Evolutionary conservation across 2,329 filamentous ascomycete species (phyloP).

Genomic region (Cytospora piceicola): DNA sequence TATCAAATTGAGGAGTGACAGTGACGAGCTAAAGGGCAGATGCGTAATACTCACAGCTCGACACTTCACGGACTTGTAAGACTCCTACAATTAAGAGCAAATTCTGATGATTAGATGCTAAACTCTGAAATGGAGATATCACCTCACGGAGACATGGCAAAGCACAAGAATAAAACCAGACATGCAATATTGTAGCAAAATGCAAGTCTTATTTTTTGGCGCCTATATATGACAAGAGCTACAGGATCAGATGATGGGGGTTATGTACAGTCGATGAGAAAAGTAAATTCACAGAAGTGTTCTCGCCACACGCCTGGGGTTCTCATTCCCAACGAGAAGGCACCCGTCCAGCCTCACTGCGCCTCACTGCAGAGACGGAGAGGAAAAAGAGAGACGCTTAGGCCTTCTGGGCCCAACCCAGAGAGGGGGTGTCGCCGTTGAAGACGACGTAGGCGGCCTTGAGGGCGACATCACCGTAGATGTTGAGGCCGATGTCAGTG

Average conservation of each 20-base stretch:
- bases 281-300: neutral
- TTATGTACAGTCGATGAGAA: neutral
- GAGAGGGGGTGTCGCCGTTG: constrained; percentile 46
- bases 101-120: too few species aligned
- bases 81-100: too few species aligned
- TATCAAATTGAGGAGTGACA: neutral
- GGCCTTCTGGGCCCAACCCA: constrained; percentile 3
- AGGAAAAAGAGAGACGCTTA: neutral
- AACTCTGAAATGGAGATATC: too few species aligned
- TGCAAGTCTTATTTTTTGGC: neutral
- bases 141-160: too few species aligned
- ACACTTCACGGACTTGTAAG: neutral
- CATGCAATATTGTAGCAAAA: neutral
- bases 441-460: constrained; percentile 72
- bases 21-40: neutral
- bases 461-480: constrained; percentile 72
- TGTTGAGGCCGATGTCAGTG: constrained; percentile 60
- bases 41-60: neutral
- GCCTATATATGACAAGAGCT: neutral
- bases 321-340: neutral
- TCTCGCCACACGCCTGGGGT: neutral
- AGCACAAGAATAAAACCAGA: neutral
- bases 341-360: neutral
- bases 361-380: too few species aligned
- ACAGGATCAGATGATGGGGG: neutral